A percentile compares a stretch with the other conserved stretches of the same genome.
phyloP scores from a whole-genome alignment of 768 basidiomycete species.

The Rhizopogon salebrosus region DNA sequence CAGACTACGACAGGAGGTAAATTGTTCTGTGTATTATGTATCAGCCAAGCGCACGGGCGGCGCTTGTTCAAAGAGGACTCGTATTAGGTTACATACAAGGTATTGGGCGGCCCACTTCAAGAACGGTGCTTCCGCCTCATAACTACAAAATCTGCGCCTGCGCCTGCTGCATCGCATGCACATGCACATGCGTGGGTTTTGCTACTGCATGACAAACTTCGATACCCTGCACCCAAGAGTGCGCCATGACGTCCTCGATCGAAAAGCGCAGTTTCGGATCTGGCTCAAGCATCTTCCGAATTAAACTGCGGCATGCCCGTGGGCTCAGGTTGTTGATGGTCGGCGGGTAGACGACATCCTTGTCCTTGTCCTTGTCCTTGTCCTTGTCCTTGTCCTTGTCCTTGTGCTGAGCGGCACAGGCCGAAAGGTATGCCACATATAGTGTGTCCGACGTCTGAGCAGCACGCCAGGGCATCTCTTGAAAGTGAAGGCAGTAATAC shows the following conservation, averaged over 20 bases:
- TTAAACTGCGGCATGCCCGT: conserved; percentile 72
- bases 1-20: conserved; percentile 7
- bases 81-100: conserved; percentile 3
- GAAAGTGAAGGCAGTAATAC: conserved; percentile 98
- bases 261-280: conserved; percentile 71
- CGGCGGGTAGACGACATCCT: conserved; percentile 34
- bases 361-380: conserved; percentile 23
- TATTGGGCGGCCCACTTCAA: neutral
- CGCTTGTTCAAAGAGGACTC: neutral
- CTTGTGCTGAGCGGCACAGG: conserved; percentile 26
- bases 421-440: conserved; percentile 66
- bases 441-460: conserved; percentile 80
- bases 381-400: conserved; percentile 17
- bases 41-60: conserved; percentile 1
- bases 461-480: conserved; percentile 96
- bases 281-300: conserved; percentile 94
- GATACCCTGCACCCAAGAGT: conserved; percentile 76
- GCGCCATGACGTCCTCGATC: conserved; percentile 77
- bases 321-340: conserved; percentile 90
- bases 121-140: conserved; percentile 1
- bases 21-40: conserved; percentile 16
- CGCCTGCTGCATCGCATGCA: conserved; percentile 56
- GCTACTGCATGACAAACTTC: conserved; percentile 73
- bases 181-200: conserved; percentile 69
- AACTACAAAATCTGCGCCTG: conserved; percentile 34